Conservation (phyloP, 2,329 filamentous ascomycete species). For the Byssoonygena ceratinophila region DNA sequence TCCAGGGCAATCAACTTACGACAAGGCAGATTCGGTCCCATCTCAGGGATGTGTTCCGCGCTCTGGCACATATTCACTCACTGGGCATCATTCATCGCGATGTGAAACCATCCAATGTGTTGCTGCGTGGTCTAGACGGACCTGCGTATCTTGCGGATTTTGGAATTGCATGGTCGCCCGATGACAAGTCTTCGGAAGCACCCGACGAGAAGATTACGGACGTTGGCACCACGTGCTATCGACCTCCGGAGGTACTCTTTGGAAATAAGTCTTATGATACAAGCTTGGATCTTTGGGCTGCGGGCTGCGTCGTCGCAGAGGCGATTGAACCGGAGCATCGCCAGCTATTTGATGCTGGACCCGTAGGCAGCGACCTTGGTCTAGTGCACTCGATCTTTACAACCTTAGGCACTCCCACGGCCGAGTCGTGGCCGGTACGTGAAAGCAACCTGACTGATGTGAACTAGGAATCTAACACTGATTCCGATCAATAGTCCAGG, state of each 20-base stretch:
- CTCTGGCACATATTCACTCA: constrained; percentile 59
- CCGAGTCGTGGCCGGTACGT: constrained; percentile 67
- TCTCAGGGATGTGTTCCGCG: constrained; percentile 60
- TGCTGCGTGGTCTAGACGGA: constrained; percentile 56
- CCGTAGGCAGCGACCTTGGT: constrained; percentile 83
- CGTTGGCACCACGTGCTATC: constrained; percentile 84
- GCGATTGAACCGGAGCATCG: constrained; percentile 46
- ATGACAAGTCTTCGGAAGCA: constrained; percentile 50
- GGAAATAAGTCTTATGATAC: constrained; percentile 62
- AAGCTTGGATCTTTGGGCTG: constrained; percentile 78
- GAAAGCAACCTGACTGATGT: not conserved
- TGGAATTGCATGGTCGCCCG: constrained; percentile 74
- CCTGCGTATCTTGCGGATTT: constrained; percentile 81
- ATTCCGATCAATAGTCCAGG: constrained; percentile 24
- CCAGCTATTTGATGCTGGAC: constrained; percentile 73
- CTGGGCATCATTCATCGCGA: constrained; percentile 82
- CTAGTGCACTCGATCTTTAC: constrained; percentile 88
- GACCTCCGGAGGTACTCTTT: constrained; percentile 82
- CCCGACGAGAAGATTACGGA: constrained; percentile 68
- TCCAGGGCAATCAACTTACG: constrained; percentile 41
- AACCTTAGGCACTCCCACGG: constrained; percentile 74
- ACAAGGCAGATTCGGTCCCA: constrained; percentile 36
- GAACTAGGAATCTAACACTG: not conserved
- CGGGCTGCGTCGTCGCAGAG: constrained; percentile 76
- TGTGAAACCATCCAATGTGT: constrained; percentile 81